These are phyloP conservation scores for Trichoderma sp. DNA, from an alignment of 2,329 filamentous ascomycete species.

Conservation along the genomic window DNA sequence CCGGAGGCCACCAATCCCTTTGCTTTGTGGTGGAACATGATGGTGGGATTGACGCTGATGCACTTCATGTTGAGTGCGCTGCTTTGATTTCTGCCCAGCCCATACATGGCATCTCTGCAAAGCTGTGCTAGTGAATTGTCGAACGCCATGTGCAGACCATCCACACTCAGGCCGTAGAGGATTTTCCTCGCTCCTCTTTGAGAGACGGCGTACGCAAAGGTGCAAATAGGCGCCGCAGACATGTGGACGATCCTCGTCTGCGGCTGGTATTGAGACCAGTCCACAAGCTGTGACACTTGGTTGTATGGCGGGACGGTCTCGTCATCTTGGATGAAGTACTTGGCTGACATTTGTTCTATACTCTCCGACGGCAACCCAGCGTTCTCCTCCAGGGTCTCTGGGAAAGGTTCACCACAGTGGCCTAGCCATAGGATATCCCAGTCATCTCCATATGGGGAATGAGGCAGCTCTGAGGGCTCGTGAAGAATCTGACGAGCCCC, in stretches of 20 bases:
- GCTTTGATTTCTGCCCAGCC: background rate
- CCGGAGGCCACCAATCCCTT: background rate
- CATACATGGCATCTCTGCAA: slow-evolving; percentile 1
- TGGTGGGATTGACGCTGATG: background rate
- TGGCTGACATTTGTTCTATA: background rate
- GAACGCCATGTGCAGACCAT: slow-evolving; percentile 20
- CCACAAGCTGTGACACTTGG: background rate
- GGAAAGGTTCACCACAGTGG: slow-evolving; percentile 41
- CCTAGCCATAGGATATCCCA: slow-evolving; percentile 54
- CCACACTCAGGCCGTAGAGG: slow-evolving; percentile 32
- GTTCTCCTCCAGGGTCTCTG: slow-evolving; percentile 26
- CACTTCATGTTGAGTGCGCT: background rate
- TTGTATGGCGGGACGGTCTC: background rate
- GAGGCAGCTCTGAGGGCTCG: background rate
- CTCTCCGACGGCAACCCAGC: background rate
- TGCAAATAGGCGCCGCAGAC: slow-evolving; percentile 43
- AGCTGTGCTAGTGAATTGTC: slow-evolving; percentile 1
- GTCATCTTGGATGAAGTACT: slow-evolving; percentile 7
- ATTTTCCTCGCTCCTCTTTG: slow-evolving; percentile 42
- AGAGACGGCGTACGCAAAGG: slow-evolving; percentile 45
- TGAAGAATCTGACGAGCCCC: background rate
- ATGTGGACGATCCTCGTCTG: slow-evolving; percentile 45
- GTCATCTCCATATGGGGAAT: slow-evolving; percentile 46
- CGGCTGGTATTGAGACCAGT: slow-evolving; percentile 29
- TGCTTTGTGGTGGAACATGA: slow-evolving; percentile 8